These are phyloP conservation scores for Lyophyllum atratum DNA, from an alignment of 768 basidiomycete genomes.

Conservation along the genomic window DNA sequence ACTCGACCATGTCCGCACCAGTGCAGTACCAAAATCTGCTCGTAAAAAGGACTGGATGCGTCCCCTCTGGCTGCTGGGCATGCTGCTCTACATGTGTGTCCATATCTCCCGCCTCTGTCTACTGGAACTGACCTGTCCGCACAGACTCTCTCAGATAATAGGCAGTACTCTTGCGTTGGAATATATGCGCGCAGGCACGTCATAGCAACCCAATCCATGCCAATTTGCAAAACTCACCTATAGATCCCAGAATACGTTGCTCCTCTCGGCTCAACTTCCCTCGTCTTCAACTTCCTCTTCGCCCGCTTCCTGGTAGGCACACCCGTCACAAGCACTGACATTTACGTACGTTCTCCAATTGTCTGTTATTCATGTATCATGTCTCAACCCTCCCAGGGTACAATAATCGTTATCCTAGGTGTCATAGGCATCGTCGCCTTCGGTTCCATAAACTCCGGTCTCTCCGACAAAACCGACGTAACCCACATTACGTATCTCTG, in stretches of 20 bases:
- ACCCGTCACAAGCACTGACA: constrained; percentile 81
- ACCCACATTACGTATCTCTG: constrained; percentile 80
- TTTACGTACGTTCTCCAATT: constrained; percentile 58
- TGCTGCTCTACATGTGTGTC: constrained; percentile 89
- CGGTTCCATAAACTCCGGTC: constrained; percentile 81
- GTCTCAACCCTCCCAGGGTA: constrained; percentile 54
- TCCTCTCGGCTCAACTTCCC: constrained; percentile 88
- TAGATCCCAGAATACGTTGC: constrained; percentile 83
- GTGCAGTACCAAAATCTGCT: constrained; percentile 71
- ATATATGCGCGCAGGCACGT: constrained; percentile 81
- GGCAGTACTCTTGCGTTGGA: constrained; percentile 86
- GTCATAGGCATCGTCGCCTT: constrained; percentile 89
- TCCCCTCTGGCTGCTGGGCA: constrained; percentile 89
- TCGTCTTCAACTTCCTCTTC: constrained; percentile 96
- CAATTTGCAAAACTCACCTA: background rate
- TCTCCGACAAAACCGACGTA: constrained; percentile 73
- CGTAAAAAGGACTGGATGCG: constrained; percentile 79
- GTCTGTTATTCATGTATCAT: background rate
- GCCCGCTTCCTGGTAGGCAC: constrained; percentile 87
- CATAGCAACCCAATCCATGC: background rate
- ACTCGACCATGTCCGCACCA: constrained; percentile 85
- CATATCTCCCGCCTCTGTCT: background rate
- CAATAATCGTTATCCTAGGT: constrained; percentile 78
- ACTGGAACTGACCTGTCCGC: constrained; percentile 8
- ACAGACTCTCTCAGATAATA: constrained; percentile 79